Evolutionary conservation across 768 basidiomycete genomes (phyloP), one percentile per base, ranked within the genome.

Genomic region (Lentinula sp.): DNA sequence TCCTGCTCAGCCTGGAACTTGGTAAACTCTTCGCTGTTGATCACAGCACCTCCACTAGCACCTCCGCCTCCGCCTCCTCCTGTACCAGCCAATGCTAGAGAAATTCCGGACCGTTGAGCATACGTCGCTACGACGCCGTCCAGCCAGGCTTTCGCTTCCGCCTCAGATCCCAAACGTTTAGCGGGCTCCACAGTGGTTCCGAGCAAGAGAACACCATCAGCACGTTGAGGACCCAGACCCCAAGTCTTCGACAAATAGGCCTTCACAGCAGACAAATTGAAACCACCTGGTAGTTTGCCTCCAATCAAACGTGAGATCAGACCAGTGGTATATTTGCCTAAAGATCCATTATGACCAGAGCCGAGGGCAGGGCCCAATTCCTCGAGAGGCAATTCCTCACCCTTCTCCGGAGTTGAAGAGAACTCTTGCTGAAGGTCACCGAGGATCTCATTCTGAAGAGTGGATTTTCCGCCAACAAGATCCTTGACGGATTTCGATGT

Each of bases 221-320:
- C 84, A 55, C 95, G 94, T 15, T 83, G 82, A 3, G 96, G 78
- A 32, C 96, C 97, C n/a, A 98, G 78, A 52, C 97, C 97, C 95
- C 95, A 98, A 31, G 84, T 84, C 80, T 98, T 98, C 40, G 86
- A 83, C 32, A 99, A 81, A 71, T 99, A 83, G 0, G 84, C 75
- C 75, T 97, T 95, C 73, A 95, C 94, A 10, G 92, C 84, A 6
- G 95, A 92, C 18, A 89, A 79, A 66, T 97, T 97, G 85, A 99
- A 99, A 39, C 96, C 96, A 71, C 97, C 97, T 35, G 97, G 97
- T 93, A 99, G 96, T 78, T 99, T 99, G 51, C 87, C 87, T 61
- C 95, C 93, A 56, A 98, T 81, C 70, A 98, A 82, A 60, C 97
- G 92, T 32, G 95, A 93, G 56, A 98, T 81, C 46, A 99, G 82